Evolutionary conservation across 202 grass and related monocot genomes (phyloP).

Genomic region (Elaeis oleifera): DNA sequence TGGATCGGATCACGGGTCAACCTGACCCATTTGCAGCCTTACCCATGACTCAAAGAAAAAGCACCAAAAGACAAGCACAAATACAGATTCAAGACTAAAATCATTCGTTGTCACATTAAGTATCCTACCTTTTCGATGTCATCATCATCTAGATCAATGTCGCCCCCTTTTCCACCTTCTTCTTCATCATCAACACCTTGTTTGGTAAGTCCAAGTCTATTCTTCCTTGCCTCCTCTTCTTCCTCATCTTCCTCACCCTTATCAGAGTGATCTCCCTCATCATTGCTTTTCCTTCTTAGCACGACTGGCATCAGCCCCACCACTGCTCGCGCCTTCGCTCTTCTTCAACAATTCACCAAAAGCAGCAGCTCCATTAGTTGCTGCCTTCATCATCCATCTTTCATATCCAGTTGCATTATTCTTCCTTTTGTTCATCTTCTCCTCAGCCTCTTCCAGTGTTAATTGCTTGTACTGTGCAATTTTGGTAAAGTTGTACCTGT

Average conservation of each 20-base stretch:
- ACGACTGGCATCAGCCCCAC: conserved; percentile 37
- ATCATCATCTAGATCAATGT: conserved; percentile 91
- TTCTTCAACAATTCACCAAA: conserved; percentile 70
- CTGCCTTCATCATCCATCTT: conserved; percentile 99
- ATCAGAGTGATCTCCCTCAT: conserved; percentile 65
- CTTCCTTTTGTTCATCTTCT: conserved; percentile 97
- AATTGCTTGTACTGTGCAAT: conserved; percentile 96
- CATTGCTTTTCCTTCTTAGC: conserved; percentile 69
- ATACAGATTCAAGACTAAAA: too few relatives aligned
- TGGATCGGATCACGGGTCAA: too few relatives aligned
- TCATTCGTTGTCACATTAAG: too few relatives aligned
- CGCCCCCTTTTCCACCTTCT: conserved; percentile 64
- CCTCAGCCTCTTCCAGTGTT: conserved; percentile 95
- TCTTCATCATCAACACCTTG: conserved; percentile 81
- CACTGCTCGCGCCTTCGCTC: conserved; percentile 27
- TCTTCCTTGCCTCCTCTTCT: conserved; percentile 59
- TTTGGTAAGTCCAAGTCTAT: conserved; percentile 46
- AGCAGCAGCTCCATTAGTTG: conserved; percentile 71
- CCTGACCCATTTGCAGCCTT: too few relatives aligned
- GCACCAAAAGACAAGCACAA: too few relatives aligned
- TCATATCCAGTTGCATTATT: conserved; percentile 87
- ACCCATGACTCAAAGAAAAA: too few relatives aligned
- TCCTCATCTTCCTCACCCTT: conserved; percentile 79
- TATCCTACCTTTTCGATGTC: conserved; percentile 80
- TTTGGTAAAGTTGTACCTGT: conserved; percentile 96